These are phyloP conservation scores for Suhomyces canberraensis DNA, from an alignment of 805 yeast genomes.

Conservation along the genomic window DNA sequence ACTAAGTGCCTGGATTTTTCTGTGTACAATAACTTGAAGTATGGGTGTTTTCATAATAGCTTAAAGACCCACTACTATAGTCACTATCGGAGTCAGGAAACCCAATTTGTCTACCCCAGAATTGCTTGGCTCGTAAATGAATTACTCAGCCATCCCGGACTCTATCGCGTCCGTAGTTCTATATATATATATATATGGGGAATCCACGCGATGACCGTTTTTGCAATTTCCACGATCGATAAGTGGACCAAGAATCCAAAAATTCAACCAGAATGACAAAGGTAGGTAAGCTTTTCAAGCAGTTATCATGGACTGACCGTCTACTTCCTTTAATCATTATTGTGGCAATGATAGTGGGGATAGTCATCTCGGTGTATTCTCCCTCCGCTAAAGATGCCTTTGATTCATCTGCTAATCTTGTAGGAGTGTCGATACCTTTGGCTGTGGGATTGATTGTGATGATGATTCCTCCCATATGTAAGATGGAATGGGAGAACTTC, in stretches of 20 bases:
- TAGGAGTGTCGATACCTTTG: conserved; percentile 43
- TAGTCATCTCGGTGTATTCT: conserved; percentile 39
- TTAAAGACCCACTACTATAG: too few relatives aligned
- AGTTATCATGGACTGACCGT: conserved; percentile 31
- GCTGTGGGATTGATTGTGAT: conserved; percentile 50
- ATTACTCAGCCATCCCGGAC: too few relatives aligned
- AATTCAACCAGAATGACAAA: too few relatives aligned
- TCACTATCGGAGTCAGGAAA: too few relatives aligned
- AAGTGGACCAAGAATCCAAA: background rate
- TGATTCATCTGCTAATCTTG: conserved; percentile 26
- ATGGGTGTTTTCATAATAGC: too few relatives aligned
- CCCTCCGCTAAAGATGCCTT: conserved; percentile 36
- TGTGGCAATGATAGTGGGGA: conserved; percentile 36
- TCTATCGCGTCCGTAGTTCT: too few relatives aligned
- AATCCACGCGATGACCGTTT: background rate
- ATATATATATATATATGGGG: too few relatives aligned
- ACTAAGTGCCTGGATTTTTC: too few relatives aligned
- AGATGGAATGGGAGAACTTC: conserved; percentile 49
- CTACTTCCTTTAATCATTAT: conserved; percentile 35
- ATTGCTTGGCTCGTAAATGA: too few relatives aligned
- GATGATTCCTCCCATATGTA: conserved; percentile 58
- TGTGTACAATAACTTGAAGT: too few relatives aligned
- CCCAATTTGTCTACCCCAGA: too few relatives aligned
- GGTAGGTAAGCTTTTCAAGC: conserved; percentile 4
- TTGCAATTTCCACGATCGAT: background rate